Conservation (phyloP, 352 stramenopile species). For the Globisporangium rhizosaccharum region DNA sequence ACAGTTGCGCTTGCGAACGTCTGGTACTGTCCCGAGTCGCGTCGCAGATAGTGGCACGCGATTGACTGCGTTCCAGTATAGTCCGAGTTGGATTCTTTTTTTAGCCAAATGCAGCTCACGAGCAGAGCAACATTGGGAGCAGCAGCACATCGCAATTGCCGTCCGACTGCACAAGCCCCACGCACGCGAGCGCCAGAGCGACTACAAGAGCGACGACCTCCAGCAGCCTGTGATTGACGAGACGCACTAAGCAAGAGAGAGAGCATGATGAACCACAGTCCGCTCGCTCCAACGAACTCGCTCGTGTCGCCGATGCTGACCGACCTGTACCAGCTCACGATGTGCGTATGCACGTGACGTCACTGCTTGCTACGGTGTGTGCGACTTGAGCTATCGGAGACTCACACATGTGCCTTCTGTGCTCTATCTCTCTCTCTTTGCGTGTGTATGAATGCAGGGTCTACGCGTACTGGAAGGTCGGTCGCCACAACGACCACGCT, state of each 20-base stretch:
- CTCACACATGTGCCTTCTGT: slow-evolving; percentile 8
- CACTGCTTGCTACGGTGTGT: neutral
- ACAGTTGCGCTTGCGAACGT: too few relatives aligned
- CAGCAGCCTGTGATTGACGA: neutral
- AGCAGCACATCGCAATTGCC: too few relatives aligned
- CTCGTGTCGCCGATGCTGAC: slow-evolving; percentile 95
- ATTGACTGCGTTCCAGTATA: too few relatives aligned
- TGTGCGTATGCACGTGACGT: slow-evolving; percentile 32
- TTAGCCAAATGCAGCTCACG: too few relatives aligned
- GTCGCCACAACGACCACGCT: slow-evolving; percentile 89
- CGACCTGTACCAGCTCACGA: slow-evolving; percentile 97
- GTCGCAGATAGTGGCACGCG: too few relatives aligned
- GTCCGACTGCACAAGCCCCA: too few relatives aligned
- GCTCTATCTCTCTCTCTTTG: slow-evolving; percentile 1
- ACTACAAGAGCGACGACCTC: neutral
- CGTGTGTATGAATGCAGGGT: slow-evolving; percentile 83
- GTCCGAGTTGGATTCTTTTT: too few relatives aligned
- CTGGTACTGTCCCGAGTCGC: too few relatives aligned
- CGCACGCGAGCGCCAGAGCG: too few relatives aligned
- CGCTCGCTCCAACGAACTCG: slow-evolving; percentile 86
- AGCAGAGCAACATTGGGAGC: too few relatives aligned
- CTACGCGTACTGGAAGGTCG: slow-evolving; percentile 98
- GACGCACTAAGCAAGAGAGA: too few relatives aligned
- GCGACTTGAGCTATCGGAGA: neutral
- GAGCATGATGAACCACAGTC: slow-evolving; percentile 39